Percentiles rank a stretch among this genome's conserved stretches.
phyloP scores from a whole-genome alignment of 495 filamentous ascomycete species.

The Penicillium taxi region DNA sequence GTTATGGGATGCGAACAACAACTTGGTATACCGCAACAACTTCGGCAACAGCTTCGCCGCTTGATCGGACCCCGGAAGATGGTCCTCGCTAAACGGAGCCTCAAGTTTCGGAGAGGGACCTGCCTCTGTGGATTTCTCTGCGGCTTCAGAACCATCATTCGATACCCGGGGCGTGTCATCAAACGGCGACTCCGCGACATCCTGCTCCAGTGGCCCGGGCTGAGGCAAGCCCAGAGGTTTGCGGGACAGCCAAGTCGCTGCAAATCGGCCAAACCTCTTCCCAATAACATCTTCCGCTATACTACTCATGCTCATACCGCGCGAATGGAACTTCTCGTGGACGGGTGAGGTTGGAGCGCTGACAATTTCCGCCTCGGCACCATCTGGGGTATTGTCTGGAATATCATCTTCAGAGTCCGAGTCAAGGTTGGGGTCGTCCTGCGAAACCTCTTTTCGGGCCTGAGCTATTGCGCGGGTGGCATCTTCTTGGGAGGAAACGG shows the following conservation, averaged over 20 bases:
- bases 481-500: slow-evolving; percentile 65
- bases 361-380: slow-evolving; percentile 24
- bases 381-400: slow-evolving; percentile 32
- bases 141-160: background rate
- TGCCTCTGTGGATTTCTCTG: slow-evolving; percentile 7
- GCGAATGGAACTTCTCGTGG: slow-evolving; percentile 14
- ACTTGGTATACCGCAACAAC: slow-evolving; percentile 68
- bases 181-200: slow-evolving; percentile 15
- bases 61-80: slow-evolving; percentile 18
- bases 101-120: slow-evolving; percentile 9
- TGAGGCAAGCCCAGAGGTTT: slow-evolving; percentile 59
- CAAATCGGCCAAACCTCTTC: slow-evolving; percentile 76
- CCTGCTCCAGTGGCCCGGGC: slow-evolving; percentile 23
- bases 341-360: slow-evolving; percentile 26
- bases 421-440: slow-evolving; percentile 20
- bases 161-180: slow-evolving; percentile 14
- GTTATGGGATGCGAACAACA: slow-evolving; percentile 71
- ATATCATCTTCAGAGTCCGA: slow-evolving; percentile 31
- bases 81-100: slow-evolving; percentile 19
- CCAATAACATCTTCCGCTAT: slow-evolving; percentile 79
- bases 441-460: slow-evolving; percentile 44
- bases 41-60: slow-evolving; percentile 63
- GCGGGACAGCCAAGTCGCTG: slow-evolving; percentile 80
- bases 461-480: slow-evolving; percentile 61
- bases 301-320: slow-evolving; percentile 38